Evolutionary conservation across 768 basidiomycete genomes (phyloP).

Genomic region (Termitomyces sp.): DNA sequence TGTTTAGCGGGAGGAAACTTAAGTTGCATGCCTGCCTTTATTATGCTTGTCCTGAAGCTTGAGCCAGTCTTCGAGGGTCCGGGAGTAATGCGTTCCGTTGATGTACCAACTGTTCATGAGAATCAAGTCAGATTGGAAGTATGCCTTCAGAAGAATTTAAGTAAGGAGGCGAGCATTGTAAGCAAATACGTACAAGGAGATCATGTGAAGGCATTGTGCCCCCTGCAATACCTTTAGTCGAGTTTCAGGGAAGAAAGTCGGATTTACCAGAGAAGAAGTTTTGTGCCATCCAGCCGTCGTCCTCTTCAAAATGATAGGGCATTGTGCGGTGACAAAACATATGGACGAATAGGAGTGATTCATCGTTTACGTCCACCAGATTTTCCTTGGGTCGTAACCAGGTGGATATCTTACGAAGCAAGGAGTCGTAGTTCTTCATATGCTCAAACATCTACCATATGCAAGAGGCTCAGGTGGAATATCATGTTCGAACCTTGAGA

Average conservation of each 20-base stretch:
- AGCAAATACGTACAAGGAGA: not conserved
- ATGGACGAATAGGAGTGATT: slow-evolving; percentile 56
- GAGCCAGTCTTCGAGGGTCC: slow-evolving; percentile 64
- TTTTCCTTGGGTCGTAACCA: slow-evolving; percentile 51
- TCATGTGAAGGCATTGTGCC: slow-evolving; percentile 2
- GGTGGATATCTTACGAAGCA: slow-evolving; percentile 55
- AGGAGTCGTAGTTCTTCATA: slow-evolving; percentile 67
- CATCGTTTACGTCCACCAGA: slow-evolving; percentile 23
- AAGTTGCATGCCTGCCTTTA: slow-evolving; percentile 3
- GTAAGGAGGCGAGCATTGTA: not conserved
- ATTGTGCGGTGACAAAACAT: slow-evolving; percentile 62
- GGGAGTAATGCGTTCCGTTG: slow-evolving; percentile 59
- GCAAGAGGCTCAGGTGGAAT: not conserved
- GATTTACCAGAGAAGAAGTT: slow-evolving; percentile 59
- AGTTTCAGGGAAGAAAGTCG: slow-evolving; percentile 18
- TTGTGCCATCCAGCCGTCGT: slow-evolving; percentile 72
- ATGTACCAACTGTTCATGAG: slow-evolving; percentile 53
- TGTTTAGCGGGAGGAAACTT: no score
- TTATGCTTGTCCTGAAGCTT: slow-evolving; percentile 49
- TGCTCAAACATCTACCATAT: slow-evolving; percentile 61
- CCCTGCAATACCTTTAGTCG: not conserved
- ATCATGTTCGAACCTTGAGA: not conserved
- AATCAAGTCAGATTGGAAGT: not conserved
- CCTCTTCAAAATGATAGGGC: slow-evolving; percentile 66
- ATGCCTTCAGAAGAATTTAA: not conserved